A percentile compares a stretch with the other conserved stretches of the same genome.
Conservation (phyloP, 306 rosid species). For the Rosa rugosa region DNA sequence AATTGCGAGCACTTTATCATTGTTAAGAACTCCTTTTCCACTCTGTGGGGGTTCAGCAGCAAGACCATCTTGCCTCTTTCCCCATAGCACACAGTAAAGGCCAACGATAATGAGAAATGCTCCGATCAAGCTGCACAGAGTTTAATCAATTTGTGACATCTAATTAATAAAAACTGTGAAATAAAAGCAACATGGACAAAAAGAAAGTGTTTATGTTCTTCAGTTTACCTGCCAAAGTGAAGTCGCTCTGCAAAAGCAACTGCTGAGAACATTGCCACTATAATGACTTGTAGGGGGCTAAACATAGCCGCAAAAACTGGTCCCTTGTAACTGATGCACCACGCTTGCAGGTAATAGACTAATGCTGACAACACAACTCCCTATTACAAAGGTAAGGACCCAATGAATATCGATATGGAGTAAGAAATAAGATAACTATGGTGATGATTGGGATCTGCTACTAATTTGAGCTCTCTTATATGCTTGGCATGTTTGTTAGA, state of each 20-base stretch:
- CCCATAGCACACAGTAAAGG: constrained; percentile 38
- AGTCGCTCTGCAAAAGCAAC: constrained; percentile 36
- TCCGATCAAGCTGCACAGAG: constrained; percentile 31
- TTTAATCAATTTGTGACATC: neutral
- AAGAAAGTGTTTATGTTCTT: neutral
- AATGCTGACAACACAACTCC: constrained; percentile 33
- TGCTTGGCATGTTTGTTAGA: neutral
- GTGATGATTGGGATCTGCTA: neutral
- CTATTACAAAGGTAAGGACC: constrained; percentile 6
- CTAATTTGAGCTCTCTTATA: neutral
- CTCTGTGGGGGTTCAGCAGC: neutral
- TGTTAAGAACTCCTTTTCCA: neutral
- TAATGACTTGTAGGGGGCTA: constrained; percentile 25
- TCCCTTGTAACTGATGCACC: constrained; percentile 39
- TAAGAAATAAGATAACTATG: neutral
- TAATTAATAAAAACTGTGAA: neutral
- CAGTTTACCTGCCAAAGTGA: constrained; percentile 28
- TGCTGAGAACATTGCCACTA: constrained; percentile 29
- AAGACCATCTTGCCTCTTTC: constrained; percentile 21
- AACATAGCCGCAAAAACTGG: constrained; percentile 47
- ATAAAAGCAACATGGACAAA: neutral
- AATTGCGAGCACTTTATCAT: neutral
- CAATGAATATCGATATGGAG: neutral
- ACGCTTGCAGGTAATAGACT: constrained; percentile 32
- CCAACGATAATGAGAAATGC: constrained; percentile 27